Evolutionary conservation across 1,139 yeast genomes (phyloP).

Genomic region (Lodderomyces jiufengensis): DNA sequence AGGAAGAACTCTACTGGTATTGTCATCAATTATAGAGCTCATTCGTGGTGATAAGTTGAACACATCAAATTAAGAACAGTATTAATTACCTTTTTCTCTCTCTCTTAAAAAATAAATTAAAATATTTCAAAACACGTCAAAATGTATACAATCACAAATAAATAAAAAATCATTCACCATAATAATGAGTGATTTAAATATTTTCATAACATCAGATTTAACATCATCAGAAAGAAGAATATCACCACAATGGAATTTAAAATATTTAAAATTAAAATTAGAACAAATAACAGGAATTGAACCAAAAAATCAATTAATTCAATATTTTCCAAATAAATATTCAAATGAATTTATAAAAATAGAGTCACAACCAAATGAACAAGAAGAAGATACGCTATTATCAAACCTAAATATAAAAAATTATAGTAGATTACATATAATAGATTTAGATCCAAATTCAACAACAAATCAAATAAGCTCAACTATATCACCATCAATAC

Average conservation of each 20-base stretch:
- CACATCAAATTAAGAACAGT: too few relatives aligned
- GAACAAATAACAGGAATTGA: constrained; percentile 80
- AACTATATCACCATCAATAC: constrained; percentile 10
- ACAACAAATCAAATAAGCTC: constrained; percentile 32
- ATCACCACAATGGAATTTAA: constrained; percentile 59
- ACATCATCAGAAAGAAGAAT: constrained; percentile 72
- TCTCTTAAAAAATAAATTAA: too few relatives aligned
- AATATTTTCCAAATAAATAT: constrained; percentile 42
- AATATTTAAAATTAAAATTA: constrained; percentile 52
- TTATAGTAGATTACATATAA: constrained; percentile 48
- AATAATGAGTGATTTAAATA: constrained; percentile 45
- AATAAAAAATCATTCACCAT: neutral
- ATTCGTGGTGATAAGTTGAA: too few relatives aligned
- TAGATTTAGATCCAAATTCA: constrained; percentile 52
- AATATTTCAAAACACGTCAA: too few relatives aligned
- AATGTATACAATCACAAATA: too few relatives aligned
- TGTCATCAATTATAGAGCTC: too few relatives aligned
- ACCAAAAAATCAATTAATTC: constrained; percentile 54
- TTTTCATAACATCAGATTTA: constrained; percentile 60
- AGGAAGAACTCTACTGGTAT: too few relatives aligned
- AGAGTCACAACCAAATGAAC: constrained; percentile 15
- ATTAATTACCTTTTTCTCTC: too few relatives aligned
- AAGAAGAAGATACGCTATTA: constrained; percentile 15
- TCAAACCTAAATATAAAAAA: constrained; percentile 28
- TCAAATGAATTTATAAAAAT: constrained; percentile 32